A percentile compares a stretch with the other conserved stretches of the same genome.
These are phyloP conservation scores for Capsicum rhomboideum DNA, from an alignment of 257 asterid species.

Conservation along the genomic window DNA sequence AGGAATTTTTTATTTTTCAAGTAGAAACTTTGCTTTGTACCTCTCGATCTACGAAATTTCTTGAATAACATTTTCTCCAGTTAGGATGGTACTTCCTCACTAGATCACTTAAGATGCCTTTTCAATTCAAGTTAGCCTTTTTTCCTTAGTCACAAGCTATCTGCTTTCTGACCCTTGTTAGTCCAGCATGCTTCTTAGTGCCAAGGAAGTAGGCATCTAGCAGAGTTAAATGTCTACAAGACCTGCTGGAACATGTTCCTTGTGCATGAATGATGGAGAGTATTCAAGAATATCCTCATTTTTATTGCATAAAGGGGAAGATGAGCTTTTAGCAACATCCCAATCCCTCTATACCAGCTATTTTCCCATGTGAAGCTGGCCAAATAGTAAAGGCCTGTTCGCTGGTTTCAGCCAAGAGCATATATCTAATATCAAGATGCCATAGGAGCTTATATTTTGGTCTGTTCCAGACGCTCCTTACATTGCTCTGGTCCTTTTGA, in stretches of 20 bases:
- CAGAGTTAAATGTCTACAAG: neutral
- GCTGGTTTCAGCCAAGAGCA: neutral
- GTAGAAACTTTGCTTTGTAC: neutral
- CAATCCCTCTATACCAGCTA: neutral
- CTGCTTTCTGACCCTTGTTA: neutral
- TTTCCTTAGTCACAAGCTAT: neutral
- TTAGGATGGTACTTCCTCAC: neutral
- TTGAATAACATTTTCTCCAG: neutral
- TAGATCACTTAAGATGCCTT: neutral
- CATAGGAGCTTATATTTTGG: neutral
- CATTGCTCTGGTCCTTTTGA: neutral
- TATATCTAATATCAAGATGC: neutral
- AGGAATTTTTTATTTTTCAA: neutral
- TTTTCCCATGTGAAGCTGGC: neutral
- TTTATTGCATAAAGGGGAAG: neutral
- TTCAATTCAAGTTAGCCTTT: neutral
- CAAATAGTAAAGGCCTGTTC: neutral
- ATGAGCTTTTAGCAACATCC: neutral
- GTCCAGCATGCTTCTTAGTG: neutral
- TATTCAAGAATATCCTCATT: neutral
- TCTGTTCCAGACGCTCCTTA: neutral
- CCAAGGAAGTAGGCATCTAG: neutral
- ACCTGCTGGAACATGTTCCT: neutral
- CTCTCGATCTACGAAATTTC: neutral
- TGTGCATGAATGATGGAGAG: neutral